A percentile compares a stretch with the other conserved stretches of the same genome.
These are phyloP conservation scores for Setaria viridis DNA, from an alignment of 202 grass and related monocot genomes.

Conservation along the genomic window DNA sequence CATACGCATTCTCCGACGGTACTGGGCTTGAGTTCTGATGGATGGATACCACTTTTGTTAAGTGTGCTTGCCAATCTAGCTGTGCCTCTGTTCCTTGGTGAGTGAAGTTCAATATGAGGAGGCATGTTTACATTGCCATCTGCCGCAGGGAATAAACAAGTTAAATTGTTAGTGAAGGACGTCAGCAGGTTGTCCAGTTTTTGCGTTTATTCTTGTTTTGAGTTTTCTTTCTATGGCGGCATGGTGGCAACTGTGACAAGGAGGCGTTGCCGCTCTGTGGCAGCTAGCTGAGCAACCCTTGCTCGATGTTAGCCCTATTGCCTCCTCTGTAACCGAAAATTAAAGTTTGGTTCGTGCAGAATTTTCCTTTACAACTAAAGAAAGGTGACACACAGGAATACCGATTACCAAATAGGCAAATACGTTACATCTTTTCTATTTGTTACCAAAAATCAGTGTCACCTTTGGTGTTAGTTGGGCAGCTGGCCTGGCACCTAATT, in stretches of 20 bases:
- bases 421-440: not conserved
- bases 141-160: not conserved
- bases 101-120: not conserved
- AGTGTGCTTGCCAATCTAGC: not conserved
- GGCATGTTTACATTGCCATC: not conserved
- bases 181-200: not conserved
- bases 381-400: not conserved
- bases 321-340: constrained; percentile 3
- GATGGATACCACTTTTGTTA: not conserved
- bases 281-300: not conserved
- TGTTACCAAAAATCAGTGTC: not conserved
- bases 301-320: not conserved
- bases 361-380: not conserved
- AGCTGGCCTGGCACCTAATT: not conserved
- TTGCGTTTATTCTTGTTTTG: not conserved
- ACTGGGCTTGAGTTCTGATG: not conserved
- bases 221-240: not conserved
- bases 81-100: not conserved
- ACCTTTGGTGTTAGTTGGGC: not conserved
- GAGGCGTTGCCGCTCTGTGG: not conserved
- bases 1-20: not conserved
- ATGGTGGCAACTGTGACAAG: not conserved
- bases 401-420: not conserved
- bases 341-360: not conserved
- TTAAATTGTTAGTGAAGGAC: not conserved